Percentiles rank a stretch among this genome's conserved stretches.
These are phyloP conservation scores for Aspergillus alliaceus DNA, from an alignment of 2,329 filamentous ascomycete genomes.

Conservation along the genomic window DNA sequence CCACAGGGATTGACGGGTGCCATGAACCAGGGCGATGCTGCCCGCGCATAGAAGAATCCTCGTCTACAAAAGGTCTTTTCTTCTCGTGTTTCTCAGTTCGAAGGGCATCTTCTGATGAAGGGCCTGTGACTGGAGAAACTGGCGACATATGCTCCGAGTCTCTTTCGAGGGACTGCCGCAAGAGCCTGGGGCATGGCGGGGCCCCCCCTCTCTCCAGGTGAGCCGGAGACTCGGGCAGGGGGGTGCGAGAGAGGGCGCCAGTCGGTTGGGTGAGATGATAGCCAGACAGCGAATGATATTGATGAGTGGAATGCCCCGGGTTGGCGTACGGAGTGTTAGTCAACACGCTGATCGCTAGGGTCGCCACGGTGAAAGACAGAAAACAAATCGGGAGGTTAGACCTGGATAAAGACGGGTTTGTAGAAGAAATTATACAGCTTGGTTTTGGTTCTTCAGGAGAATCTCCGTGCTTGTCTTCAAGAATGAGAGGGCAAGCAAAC, in stretches of 20 bases:
- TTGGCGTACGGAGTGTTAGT: conserved; percentile 32
- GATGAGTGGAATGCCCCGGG: conserved; percentile 31
- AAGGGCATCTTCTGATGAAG: conserved; percentile 29
- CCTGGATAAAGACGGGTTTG: neutral
- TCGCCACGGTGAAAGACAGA: conserved; percentile 39
- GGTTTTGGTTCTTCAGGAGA: neutral
- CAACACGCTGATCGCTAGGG: conserved; percentile 39
- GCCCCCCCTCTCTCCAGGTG: conserved; percentile 39
- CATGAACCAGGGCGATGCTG: conserved; percentile 35
- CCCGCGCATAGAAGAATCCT: conserved; percentile 18
- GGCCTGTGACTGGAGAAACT: conserved; percentile 29
- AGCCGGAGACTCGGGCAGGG: conserved; percentile 31
- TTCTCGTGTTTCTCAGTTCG: conserved; percentile 25
- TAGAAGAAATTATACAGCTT: neutral
- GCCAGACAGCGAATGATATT: conserved; percentile 31
- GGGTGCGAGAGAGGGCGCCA: conserved; percentile 40
- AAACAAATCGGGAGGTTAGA: conserved; percentile 5
- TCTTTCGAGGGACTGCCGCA: conserved; percentile 27
- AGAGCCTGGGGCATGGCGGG: conserved; percentile 38
- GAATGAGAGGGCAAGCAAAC: neutral
- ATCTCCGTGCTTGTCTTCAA: neutral
- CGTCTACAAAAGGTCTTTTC: conserved; percentile 21
- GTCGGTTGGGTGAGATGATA: conserved; percentile 23
- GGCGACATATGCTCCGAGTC: conserved; percentile 42
- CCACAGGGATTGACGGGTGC: conserved; percentile 37